Evolutionary conservation across 495 filamentous ascomycete genomes (phyloP).

Genomic region (Penicillium atrosanguineum): DNA sequence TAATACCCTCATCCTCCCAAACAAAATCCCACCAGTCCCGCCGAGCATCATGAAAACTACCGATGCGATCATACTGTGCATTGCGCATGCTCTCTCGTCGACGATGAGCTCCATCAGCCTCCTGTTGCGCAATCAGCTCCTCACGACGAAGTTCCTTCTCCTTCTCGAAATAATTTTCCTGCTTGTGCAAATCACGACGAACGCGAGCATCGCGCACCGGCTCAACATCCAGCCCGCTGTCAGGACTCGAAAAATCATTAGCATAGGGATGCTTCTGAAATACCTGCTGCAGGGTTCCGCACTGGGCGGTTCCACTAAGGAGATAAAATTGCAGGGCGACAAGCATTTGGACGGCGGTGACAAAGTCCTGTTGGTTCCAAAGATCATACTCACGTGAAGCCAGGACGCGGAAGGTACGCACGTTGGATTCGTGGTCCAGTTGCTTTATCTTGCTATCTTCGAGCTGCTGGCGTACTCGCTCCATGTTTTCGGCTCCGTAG

Average conservation of each 20-base stretch:
- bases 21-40: conserved; percentile 31
- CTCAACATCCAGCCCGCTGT: not conserved
- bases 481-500: conserved; percentile 20
- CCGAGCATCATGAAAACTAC: conserved; percentile 10
- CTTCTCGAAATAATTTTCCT: conserved; percentile 7
- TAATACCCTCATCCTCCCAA: conserved; percentile 21
- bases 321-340: conserved; percentile 26
- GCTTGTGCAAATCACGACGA: not conserved
- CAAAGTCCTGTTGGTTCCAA: conserved; percentile 25
- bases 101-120: conserved; percentile 6
- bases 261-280: conserved; percentile 22
- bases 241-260: not conserved
- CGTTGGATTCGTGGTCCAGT: conserved; percentile 13
- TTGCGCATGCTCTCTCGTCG: not conserved
- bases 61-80: conserved; percentile 12
- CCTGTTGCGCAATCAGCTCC: conserved; percentile 1
- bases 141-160: conserved; percentile 1
- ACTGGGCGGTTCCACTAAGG: conserved; percentile 27
- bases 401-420: conserved; percentile 23
- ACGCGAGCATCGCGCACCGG: conserved; percentile 5
- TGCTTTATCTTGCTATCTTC: conserved; percentile 17
- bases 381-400: conserved; percentile 31
- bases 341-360: conserved; percentile 13
- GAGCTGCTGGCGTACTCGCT: conserved; percentile 19
- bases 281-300: conserved; percentile 23